Base-by-base conservation (phyloP, 805 yeast species). In the Starmerella davenportii region DNA sequence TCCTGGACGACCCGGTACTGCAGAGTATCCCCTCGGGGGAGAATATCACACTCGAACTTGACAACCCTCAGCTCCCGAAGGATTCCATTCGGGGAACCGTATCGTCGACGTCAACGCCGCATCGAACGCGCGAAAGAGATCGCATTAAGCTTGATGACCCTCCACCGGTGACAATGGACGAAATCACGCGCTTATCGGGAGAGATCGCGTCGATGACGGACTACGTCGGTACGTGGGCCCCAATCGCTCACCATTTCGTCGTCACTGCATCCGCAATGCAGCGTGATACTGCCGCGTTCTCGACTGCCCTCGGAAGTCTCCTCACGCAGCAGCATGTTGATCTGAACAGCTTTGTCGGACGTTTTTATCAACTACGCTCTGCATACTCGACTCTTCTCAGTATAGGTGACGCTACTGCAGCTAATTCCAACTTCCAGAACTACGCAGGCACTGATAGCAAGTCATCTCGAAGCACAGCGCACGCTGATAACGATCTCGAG, bases 291-390 rank as follows among this genome's bases (percentile, higher is more conserved):
- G 37, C 41, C 3, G 47, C 49, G 5, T 41, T 46, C n/a, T 44
- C 49, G 0, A 4, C 38, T 3, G 14, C 38, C 2, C 23, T 45
- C 14, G 14, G 15, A 2, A 2, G 17, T 8, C 34, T 40, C 17
- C 30, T 39, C 3, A 18, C 33, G 4, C 13, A 30, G 9, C 32
- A 35, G 4, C 8, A 20, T 2, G 32, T 32, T 11, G 54, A 51
- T 33, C 41, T 47, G 4, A 23, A 36, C 16, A 15, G 16, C n/a
- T 51, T 51, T 21, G 29, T 42, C 2, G 5, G 31, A 1, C 38
- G 38, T 5, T 51, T 34, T 37, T 44, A 50, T 24, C 53, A 49
- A 19, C 37, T 51, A 1, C 42, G 51, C 5, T 51, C 47, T 16
- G 43, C 49, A 2, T 46, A 46, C 30, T 35, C 46, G 3, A 37